These are phyloP conservation scores for Kluyveromyces aestuarii DNA, from an alignment of 805 yeast genomes.

Conservation along the genomic window DNA sequence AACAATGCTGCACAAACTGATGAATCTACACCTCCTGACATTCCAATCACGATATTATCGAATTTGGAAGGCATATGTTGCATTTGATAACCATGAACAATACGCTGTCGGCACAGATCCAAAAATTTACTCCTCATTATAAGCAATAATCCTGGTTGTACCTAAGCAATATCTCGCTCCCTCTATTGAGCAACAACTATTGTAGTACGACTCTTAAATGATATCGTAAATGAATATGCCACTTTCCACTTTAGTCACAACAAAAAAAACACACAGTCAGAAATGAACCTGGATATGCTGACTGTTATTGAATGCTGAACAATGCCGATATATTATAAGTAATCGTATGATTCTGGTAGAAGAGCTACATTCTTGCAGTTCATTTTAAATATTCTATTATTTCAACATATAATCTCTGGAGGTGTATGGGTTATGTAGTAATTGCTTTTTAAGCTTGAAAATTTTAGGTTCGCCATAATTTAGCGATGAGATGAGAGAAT, in stretches of 20 bases:
- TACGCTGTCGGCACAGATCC: conserved; percentile 6
- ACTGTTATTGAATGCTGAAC: too few relatives aligned
- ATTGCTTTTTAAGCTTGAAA: background rate
- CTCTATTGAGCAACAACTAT: too few relatives aligned
- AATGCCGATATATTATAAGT: too few relatives aligned
- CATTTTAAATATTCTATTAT: background rate
- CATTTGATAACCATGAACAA: conserved; percentile 9
- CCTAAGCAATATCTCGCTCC: too few relatives aligned
- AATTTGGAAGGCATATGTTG: conserved; percentile 33
- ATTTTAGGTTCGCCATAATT: background rate
- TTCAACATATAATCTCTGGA: background rate
- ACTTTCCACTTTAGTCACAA: too few relatives aligned
- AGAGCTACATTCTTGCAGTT: too few relatives aligned
- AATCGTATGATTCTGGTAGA: too few relatives aligned
- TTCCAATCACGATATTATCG: conserved; percentile 72
- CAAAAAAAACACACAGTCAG: too few relatives aligned
- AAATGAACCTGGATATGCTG: too few relatives aligned
- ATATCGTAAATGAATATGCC: too few relatives aligned
- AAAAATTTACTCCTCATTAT: conserved; percentile 8
- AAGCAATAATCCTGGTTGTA: too few relatives aligned
- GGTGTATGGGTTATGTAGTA: background rate
- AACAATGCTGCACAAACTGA: conserved; percentile 74
- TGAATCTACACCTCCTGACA: conserved; percentile 97
- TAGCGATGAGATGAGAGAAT: background rate
- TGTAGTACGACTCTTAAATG: too few relatives aligned